Percentiles rank a stretch among this genome's conserved stretches.
Conservation (phyloP, 2,329 filamentous ascomycete species). For the Ophiostoma perfectum region DNA sequence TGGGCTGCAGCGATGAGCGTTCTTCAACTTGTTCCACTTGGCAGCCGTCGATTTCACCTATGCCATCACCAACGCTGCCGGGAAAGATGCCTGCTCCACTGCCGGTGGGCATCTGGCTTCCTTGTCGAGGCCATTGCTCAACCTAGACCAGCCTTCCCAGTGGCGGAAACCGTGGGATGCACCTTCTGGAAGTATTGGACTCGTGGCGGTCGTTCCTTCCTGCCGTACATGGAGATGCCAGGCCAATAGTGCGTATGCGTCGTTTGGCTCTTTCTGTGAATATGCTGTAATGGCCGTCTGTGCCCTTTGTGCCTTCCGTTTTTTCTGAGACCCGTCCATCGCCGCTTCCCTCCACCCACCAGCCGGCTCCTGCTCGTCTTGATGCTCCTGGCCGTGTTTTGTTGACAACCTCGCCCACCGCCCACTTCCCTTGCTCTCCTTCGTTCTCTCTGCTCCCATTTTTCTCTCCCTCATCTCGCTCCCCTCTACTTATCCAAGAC, state of each 20-base stretch:
- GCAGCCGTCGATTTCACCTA: neutral
- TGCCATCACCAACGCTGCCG: neutral
- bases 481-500: neutral
- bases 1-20: constrained; percentile 8
- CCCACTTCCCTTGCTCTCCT: neutral
- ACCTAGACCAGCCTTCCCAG: neutral
- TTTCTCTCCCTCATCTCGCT: neutral
- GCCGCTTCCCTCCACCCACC: constrained; percentile 5
- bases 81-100: neutral
- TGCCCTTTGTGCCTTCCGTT: neutral
- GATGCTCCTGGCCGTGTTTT: constrained; percentile 6
- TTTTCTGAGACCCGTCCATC: neutral
- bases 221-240: neutral
- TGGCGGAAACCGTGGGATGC: neutral
- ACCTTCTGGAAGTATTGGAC: neutral
- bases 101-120: neutral
- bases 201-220: neutral
- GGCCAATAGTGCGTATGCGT: neutral
- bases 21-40: constrained; percentile 11
- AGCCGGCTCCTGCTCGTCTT: constrained; percentile 1
- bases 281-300: neutral
- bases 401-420: constrained; percentile 8
- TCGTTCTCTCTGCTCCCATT: neutral
- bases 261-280: neutral
- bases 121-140: neutral